Evolutionary conservation across 78 protist genomes (phyloP).

Genomic region (Monosiga brevicollis): DNA sequence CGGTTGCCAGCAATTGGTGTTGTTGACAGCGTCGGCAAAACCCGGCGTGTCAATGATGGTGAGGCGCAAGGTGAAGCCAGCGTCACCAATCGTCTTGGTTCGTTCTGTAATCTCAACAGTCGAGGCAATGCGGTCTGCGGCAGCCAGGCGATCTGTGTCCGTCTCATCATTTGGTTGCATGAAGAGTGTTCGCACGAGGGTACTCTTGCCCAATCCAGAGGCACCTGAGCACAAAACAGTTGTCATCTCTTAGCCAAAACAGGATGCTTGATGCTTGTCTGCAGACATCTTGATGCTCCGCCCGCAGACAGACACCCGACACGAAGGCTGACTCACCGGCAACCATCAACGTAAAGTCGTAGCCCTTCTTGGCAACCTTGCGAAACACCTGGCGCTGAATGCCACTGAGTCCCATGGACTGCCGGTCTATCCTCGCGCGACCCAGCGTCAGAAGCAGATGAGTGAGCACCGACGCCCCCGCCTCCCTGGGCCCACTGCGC

Average conservation of each 20-base stretch:
- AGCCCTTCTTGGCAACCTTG: slow-evolving; percentile 14
- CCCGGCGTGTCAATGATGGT: slow-evolving; percentile 38
- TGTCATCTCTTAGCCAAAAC: too few species aligned
- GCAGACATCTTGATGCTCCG: too few species aligned
- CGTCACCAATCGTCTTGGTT: slow-evolving; percentile 15
- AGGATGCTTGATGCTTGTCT: too few species aligned
- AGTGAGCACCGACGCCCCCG: too few species aligned
- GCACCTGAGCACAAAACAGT: background rate
- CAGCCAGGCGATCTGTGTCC: slow-evolving; percentile 5
- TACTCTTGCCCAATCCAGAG: slow-evolving; percentile 30
- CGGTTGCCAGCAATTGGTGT: background rate
- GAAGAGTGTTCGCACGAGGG: slow-evolving; percentile 24
- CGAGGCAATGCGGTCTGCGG: slow-evolving; percentile 4
- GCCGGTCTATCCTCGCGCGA: too few species aligned
- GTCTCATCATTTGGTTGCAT: background rate
- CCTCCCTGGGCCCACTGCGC: too few species aligned
- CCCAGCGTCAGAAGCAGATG: too few species aligned
- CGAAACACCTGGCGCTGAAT: too few species aligned
- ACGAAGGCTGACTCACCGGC: too few species aligned
- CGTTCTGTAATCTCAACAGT: background rate
- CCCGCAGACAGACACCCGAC: too few species aligned
- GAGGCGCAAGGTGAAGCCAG: slow-evolving; percentile 19
- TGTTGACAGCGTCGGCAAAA: slow-evolving; percentile 32
- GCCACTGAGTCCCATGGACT: too few species aligned
- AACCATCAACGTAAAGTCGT: slow-evolving; percentile 18